Conservation (phyloP, 108 stramenopile genomes). For the Fistulifera pelliculosa region DNA sequence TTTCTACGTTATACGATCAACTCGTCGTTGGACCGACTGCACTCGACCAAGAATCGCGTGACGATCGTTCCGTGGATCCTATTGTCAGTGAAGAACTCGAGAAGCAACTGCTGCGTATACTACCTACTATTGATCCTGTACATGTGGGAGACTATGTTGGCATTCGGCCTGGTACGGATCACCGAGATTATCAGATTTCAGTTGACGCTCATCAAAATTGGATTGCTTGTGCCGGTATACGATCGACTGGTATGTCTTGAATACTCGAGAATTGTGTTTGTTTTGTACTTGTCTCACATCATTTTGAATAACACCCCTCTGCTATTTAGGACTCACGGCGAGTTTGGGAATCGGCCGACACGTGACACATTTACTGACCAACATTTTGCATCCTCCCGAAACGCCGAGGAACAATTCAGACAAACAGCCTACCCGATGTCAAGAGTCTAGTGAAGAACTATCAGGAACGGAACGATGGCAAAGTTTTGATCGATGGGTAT, state of each 20-base stretch:
- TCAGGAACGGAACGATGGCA: constrained; percentile 32
- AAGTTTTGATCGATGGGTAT: constrained; percentile 34
- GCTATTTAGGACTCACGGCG: constrained; percentile 54
- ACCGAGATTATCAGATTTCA: constrained; percentile 72
- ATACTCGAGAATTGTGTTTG: no score
- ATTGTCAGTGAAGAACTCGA: constrained; percentile 35
- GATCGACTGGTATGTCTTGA: constrained; percentile 39
- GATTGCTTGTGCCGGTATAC: constrained; percentile 67
- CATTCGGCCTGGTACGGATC: constrained; percentile 63
- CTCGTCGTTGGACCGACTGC: constrained; percentile 84
- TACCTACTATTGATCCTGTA: constrained; percentile 20
- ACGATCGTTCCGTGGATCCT: constrained; percentile 38
- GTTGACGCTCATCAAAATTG: constrained; percentile 34
- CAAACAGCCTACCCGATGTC: no score
- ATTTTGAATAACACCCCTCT: no score
- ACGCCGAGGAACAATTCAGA: no score
- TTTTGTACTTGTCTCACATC: no score
- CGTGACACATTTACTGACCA: constrained; percentile 31
- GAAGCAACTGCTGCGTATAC: constrained; percentile 20
- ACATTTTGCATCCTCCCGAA: constrained; percentile 17
- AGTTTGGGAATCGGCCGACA: constrained; percentile 66
- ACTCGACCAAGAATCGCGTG: constrained; percentile 42
- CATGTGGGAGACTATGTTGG: constrained; percentile 71
- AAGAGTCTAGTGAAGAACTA: constrained; percentile 49
- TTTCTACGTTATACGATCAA: constrained; percentile 63